Evolutionary conservation across 495 filamentous ascomycete species (phyloP).

Genomic region (Penicillium herquei): DNA sequence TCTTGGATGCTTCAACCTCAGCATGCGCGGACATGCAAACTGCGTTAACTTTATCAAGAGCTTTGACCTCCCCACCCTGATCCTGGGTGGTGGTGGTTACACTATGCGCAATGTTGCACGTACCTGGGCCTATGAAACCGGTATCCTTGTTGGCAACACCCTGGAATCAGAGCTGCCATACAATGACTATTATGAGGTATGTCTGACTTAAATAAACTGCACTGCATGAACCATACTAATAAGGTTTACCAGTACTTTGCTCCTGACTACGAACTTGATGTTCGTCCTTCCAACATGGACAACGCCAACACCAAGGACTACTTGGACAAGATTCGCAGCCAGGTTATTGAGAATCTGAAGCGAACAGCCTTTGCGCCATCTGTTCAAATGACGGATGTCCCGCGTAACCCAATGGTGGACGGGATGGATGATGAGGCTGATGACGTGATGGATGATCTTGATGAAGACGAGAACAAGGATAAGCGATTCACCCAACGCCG

Average conservation of each 20-base stretch:
- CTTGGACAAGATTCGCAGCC: slow-evolving; percentile 88
- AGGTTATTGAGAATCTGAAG: slow-evolving; percentile 90
- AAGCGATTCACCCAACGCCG: slow-evolving; percentile 76
- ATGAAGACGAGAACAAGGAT: slow-evolving; percentile 90
- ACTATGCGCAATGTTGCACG: slow-evolving; percentile 98
- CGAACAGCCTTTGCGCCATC: slow-evolving; percentile 86
- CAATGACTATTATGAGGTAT: slow-evolving; percentile 97
- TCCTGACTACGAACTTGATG: slow-evolving; percentile 93
- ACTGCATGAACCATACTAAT: slow-evolving; percentile 8
- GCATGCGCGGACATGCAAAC: slow-evolving; percentile 96
- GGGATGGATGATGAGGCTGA: slow-evolving; percentile 82
- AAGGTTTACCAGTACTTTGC: slow-evolving; percentile 75
- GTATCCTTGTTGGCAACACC: slow-evolving; percentile 77
- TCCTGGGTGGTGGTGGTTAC: slow-evolving; percentile 94
- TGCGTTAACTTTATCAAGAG: slow-evolving; percentile 94
- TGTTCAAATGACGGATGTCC: slow-evolving; percentile 94
- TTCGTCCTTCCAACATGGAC: slow-evolving; percentile 97
- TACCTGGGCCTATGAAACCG: slow-evolving; percentile 97
- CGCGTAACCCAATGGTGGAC: slow-evolving; percentile 63
- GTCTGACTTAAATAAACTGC: slow-evolving; percentile 11
- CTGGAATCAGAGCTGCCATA: slow-evolving; percentile 84
- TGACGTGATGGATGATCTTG: slow-evolving; percentile 81
- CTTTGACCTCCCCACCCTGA: slow-evolving; percentile 86
- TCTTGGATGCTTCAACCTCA: slow-evolving; percentile 95
- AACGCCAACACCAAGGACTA: slow-evolving; percentile 96